phyloP scores from a whole-genome alignment of 2,329 filamentous ascomycete genomes.

The Pestalotiopsis sp. region DNA sequence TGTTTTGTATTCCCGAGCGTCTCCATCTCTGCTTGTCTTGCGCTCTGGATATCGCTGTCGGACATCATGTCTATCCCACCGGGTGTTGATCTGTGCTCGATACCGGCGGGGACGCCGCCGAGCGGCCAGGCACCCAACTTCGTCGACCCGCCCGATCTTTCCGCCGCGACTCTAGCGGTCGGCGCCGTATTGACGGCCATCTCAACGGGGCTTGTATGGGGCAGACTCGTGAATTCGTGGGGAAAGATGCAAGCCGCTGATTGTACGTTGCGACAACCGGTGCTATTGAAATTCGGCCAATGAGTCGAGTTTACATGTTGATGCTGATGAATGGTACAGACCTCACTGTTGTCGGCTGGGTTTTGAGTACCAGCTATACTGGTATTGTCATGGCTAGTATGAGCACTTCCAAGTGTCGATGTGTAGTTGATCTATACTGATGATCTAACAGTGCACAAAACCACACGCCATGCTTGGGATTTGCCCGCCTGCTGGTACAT shows the following conservation, averaged over 20 bases:
- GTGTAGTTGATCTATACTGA: neutral
- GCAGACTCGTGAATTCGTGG: neutral
- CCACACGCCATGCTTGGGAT: neutral
- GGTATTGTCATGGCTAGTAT: constrained; percentile 1
- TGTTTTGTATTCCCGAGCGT: too few species aligned
- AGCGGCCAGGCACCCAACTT: constrained; percentile 13
- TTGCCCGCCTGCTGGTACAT: neutral
- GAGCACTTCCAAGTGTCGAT: neutral
- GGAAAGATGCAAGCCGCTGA: neutral
- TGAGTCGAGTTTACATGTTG: neutral
- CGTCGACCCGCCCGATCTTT: neutral
- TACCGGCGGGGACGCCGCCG: constrained; percentile 15
- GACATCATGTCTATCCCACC: constrained; percentile 13
- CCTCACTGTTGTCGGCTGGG: neutral
- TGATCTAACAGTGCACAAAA: neutral
- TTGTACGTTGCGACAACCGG: neutral
- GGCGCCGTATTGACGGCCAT: constrained; percentile 13
- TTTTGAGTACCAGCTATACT: constrained; percentile 3
- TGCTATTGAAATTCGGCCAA: neutral
- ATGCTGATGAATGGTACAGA: neutral
- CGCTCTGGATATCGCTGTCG: neutral
- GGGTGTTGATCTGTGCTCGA: constrained; percentile 15
- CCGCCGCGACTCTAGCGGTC: constrained; percentile 1
- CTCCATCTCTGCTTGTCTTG: neutral
- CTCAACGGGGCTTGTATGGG: neutral